Conservation (phyloP, 2,329 filamentous ascomycete genomes). For the Salinomyces thailandicus region DNA sequence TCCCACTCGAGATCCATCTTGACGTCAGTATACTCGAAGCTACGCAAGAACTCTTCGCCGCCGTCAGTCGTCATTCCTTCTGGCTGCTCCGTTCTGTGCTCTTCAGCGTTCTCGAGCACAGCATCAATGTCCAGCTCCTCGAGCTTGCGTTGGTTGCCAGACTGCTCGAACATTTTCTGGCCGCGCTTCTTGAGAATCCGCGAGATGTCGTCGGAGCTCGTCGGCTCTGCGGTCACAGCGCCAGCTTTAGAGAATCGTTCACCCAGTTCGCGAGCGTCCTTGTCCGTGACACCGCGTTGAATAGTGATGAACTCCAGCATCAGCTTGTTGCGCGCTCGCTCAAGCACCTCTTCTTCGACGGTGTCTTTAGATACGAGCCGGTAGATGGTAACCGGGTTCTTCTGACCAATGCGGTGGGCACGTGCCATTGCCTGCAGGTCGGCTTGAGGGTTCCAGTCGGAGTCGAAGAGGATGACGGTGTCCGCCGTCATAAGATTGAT, state of each 20-base stretch:
- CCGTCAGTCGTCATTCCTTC: conserved; percentile 92
- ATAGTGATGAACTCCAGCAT: conserved; percentile 96
- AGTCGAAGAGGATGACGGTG: conserved; percentile 95
- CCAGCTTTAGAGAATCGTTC: conserved; percentile 62
- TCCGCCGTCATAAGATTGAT: conserved; percentile 99
- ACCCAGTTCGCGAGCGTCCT: conserved; percentile 73
- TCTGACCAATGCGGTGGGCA: conserved; percentile 95
- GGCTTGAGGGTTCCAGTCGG: conserved; percentile 97
- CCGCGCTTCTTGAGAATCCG: conserved; percentile 93
- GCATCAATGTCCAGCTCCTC: conserved; percentile 97
- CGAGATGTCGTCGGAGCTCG: conserved; percentile 87
- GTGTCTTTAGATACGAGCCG: conserved; percentile 96
- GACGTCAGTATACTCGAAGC: conserved; percentile 89
- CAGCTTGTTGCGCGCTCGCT: conserved; percentile 92
- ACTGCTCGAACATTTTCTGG: conserved; percentile 99
- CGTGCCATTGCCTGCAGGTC: conserved; percentile 97
- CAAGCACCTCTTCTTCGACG: conserved; percentile 93
- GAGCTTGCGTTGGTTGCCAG: conserved; percentile 88
- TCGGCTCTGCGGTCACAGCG: conserved; percentile 58
- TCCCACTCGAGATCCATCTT: conserved; percentile 97
- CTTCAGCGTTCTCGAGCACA: conserved; percentile 90
- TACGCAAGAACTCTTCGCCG: conserved; percentile 87
- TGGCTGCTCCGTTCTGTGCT: conserved; percentile 91
- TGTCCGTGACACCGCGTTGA: conserved; percentile 91
- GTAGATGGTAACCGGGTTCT: conserved; percentile 91